These are phyloP conservation scores for Brassica rapa DNA, from an alignment of 345 rosid genomes.

Conservation along the genomic window DNA sequence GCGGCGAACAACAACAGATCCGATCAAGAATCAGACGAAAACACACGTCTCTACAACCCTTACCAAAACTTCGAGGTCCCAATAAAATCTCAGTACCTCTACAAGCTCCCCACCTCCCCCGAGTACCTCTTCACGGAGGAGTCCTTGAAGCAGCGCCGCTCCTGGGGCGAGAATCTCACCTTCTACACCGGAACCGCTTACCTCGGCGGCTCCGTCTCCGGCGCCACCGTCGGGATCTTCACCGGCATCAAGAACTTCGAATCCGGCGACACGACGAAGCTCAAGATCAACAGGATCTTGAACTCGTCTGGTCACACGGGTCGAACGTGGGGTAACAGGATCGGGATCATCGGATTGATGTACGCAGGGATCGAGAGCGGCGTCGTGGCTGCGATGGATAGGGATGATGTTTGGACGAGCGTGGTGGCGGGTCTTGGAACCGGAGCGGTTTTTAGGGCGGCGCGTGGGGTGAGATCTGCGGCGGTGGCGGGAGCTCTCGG, in stretches of 20 bases:
- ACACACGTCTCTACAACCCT: constrained; percentile 78
- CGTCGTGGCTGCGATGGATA: constrained; percentile 57
- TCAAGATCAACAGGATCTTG: constrained; percentile 71
- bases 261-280: constrained; percentile 75
- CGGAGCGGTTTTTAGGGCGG: constrained; percentile 84
- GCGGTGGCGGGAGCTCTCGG: constrained; percentile 97
- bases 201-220: constrained; percentile 64
- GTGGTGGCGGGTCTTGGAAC: constrained; percentile 90
- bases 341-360: constrained; percentile 76
- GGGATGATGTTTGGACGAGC: constrained; percentile 93
- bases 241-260: constrained; percentile 68
- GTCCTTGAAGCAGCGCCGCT: constrained; percentile 79
- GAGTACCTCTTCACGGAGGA: constrained; percentile 93
- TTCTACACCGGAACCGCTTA: constrained; percentile 90
- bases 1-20: constrained; percentile 45
- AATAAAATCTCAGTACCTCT: constrained; percentile 46
- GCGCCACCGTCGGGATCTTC: constrained; percentile 58
- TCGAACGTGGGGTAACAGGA: constrained; percentile 74
- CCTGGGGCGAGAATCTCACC: constrained; percentile 97
- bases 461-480: constrained; percentile 88
- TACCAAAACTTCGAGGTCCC: constrained; percentile 64
- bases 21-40: constrained; percentile 48
- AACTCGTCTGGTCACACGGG: constrained; percentile 81
- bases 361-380: constrained; percentile 86
- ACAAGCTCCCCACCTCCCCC: constrained; percentile 88